Percentiles rank a stretch among this genome's conserved stretches.
phyloP scores from a whole-genome alignment of 352 stramenopile genomes.

The Achlya hypogyna region DNA sequence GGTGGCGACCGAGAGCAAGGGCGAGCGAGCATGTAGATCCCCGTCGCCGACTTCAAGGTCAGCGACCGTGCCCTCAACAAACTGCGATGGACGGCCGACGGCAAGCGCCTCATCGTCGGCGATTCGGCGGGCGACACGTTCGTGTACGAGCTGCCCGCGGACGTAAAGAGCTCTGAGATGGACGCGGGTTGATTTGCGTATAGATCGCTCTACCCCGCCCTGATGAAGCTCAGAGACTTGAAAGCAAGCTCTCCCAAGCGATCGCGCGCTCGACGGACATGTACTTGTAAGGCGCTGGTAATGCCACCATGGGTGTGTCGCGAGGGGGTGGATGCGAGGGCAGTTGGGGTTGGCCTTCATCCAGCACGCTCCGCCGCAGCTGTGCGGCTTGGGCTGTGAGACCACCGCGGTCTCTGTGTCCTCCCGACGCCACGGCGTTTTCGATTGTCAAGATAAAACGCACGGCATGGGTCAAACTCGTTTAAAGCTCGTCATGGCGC shows the following conservation, averaged over 20 bases:
- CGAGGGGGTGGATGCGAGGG: too few relatives aligned
- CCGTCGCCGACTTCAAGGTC: conserved; percentile 52
- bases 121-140: conserved; percentile 62
- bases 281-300: conserved; percentile 10
- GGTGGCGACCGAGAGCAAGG: neutral
- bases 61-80: conserved; percentile 74
- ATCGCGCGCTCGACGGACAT: conserved; percentile 17
- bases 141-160: conserved; percentile 70
- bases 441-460: too few relatives aligned
- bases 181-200: neutral
- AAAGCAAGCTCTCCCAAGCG: conserved; percentile 41
- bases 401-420: too few relatives aligned
- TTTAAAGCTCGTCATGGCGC: too few relatives aligned
- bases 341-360: too few relatives aligned
- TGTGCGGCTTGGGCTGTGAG: too few relatives aligned
- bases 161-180: conserved; percentile 33
- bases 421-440: too few relatives aligned
- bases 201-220: conserved; percentile 55
- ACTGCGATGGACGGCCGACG: conserved; percentile 67
- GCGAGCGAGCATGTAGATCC: conserved; percentile 25
- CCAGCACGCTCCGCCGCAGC: too few relatives aligned
- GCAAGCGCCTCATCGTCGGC: conserved; percentile 68
- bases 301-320: too few relatives aligned
- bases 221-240: conserved; percentile 50
- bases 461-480: too few relatives aligned